phyloP scores from a whole-genome alignment of 495 filamentous ascomycete species.

The Letharia columbiana region DNA sequence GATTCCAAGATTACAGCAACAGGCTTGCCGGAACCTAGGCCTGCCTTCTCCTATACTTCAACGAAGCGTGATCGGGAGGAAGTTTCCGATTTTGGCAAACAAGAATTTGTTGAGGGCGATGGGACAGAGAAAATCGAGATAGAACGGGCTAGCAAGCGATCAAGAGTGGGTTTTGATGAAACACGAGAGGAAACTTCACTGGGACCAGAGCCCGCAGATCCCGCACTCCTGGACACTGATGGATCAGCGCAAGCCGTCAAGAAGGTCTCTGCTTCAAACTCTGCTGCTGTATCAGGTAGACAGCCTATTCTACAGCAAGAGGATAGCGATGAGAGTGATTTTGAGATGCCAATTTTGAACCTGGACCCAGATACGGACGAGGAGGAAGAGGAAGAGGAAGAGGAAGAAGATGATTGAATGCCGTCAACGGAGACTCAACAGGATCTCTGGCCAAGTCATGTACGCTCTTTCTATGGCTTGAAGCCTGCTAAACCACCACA shows the following conservation, averaged over 20 bases:
- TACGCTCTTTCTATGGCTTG: background rate
- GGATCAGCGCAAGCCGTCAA: background rate
- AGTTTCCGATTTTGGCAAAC: background rate
- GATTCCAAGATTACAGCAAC: background rate
- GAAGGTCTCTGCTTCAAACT: background rate
- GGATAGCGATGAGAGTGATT: slow-evolving; percentile 39
- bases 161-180: background rate
- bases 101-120: too few relatives aligned
- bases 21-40: background rate
- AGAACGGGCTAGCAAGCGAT: background rate
- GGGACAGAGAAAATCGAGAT: background rate
- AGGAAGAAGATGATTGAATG: slow-evolving; percentile 8
- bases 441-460: background rate
- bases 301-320: background rate
- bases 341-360: slow-evolving; percentile 42
- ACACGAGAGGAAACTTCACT: background rate
- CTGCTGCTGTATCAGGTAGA: background rate
- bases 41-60: background rate
- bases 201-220: background rate
- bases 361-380: slow-evolving; percentile 36
- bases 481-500: background rate
- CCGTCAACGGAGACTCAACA: background rate
- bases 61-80: slow-evolving; percentile 10
- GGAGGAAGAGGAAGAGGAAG: slow-evolving; percentile 21
- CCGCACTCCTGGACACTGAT: background rate